Evolutionary conservation across 352 stramenopile species (phyloP).

Genomic region (Pythium insidiosum): DNA sequence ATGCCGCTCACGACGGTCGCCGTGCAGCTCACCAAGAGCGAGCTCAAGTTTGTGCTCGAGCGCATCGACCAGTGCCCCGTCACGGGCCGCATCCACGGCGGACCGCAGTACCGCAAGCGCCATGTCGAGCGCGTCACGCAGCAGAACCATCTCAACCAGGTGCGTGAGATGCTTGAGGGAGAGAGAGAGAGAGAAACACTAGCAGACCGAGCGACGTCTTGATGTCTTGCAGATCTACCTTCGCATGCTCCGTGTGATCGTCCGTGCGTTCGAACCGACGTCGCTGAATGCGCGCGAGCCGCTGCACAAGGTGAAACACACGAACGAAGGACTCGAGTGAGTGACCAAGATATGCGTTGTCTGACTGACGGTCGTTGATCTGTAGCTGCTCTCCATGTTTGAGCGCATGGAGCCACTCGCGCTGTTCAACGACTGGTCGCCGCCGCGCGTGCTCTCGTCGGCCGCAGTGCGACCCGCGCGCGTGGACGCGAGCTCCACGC

Average conservation of each 20-base stretch:
- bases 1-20: conserved; percentile 65
- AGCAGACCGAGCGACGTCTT: no score
- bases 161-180: no score
- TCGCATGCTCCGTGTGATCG: conserved; percentile 42
- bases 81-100: conserved; percentile 37
- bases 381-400: conserved; percentile 54
- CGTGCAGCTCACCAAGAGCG: conserved; percentile 76
- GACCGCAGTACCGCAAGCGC: conserved; percentile 56
- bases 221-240: conserved; percentile 50
- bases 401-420: conserved; percentile 49
- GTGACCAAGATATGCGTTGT: no score
- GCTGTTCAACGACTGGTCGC: conserved; percentile 77
- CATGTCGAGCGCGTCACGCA: conserved; percentile 37
- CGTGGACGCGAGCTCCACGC: conserved; percentile 46
- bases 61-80: conserved; percentile 69
- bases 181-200: no score
- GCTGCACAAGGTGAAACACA: conserved; percentile 40
- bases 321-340: no score
- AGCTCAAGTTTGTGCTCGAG: conserved; percentile 82
- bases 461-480: conserved; percentile 27
- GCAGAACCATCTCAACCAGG: conserved; percentile 77
- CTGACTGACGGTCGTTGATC: no score
- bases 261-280: conserved; percentile 48
- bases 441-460: conserved; percentile 42
- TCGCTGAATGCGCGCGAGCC: conserved; percentile 35